Evolutionary conservation across 192 early-diverging fungal genomes (phyloP).

Genomic region (Backusella macrospora): DNA sequence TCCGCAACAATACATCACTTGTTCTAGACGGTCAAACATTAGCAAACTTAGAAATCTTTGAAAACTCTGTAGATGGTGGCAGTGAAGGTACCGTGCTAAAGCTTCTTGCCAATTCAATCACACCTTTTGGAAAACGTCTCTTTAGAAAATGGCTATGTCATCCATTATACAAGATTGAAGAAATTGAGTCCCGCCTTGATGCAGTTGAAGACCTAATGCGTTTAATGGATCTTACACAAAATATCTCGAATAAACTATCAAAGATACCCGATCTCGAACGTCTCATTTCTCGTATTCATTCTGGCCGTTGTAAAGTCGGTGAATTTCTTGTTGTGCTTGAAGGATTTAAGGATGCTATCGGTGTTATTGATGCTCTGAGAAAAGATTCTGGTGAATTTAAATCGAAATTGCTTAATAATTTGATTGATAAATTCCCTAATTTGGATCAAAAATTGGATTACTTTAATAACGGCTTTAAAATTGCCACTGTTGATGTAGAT

Average conservation of each 20-base stretch:
- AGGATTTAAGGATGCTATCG: constrained; percentile 50
- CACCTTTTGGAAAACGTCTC: constrained; percentile 87
- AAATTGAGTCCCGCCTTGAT: constrained; percentile 86
- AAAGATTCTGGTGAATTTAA: constrained; percentile 49
- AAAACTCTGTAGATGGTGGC: constrained; percentile 75
- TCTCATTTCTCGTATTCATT: constrained; percentile 87
- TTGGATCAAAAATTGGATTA: constrained; percentile 67
- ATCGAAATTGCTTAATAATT: constrained; percentile 51
- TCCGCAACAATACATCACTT: constrained; percentile 71
- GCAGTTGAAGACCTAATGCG: constrained; percentile 82
- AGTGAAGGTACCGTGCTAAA: constrained; percentile 82
- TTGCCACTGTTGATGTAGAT: constrained; percentile 38
- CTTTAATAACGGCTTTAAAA: constrained; percentile 60
- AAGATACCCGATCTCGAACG: constrained; percentile 88
- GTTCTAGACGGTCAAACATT: constrained; percentile 94
- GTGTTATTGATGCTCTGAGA: constrained; percentile 41
- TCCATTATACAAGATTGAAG: constrained; percentile 67
- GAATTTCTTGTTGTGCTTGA: constrained; percentile 78
- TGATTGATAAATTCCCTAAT: constrained; percentile 56
- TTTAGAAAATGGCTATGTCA: constrained; percentile 89
- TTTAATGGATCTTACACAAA: constrained; percentile 50
- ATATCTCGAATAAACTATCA: constrained; percentile 47
- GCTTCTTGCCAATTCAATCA: constrained; percentile 80
- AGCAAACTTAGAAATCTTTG: constrained; percentile 90
- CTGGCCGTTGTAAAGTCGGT: constrained; percentile 79